phyloP scores from a whole-genome alignment of 1,284 basidiomycete species.

The Gomphus bonarii region DNA sequence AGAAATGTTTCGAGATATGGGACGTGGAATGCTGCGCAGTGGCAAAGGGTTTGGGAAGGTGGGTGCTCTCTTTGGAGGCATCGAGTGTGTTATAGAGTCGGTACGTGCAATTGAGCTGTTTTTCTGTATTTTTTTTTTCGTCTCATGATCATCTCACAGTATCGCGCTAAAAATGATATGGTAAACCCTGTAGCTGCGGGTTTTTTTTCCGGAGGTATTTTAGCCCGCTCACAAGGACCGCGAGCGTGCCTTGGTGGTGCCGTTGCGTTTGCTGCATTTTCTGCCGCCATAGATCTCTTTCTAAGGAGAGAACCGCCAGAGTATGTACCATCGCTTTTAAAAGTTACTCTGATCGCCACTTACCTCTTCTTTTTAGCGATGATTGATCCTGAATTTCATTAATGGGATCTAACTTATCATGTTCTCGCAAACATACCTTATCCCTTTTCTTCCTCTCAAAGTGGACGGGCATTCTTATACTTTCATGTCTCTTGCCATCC shows the following conservation, averaged over 20 bases:
- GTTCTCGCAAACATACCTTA: neutral
- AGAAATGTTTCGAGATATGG: slow-evolving; percentile 92
- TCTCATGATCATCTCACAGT: slow-evolving; percentile 36
- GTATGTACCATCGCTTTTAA: slow-evolving; percentile 38
- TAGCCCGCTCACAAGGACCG: slow-evolving; percentile 79
- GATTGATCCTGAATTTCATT: slow-evolving; percentile 5
- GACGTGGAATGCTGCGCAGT: slow-evolving; percentile 80
- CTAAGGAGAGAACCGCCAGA: slow-evolving; percentile 77
- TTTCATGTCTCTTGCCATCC: neutral
- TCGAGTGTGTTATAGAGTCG: slow-evolving; percentile 93
- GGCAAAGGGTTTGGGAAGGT: slow-evolving; percentile 95
- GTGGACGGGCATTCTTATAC: neutral
- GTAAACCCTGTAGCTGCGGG: slow-evolving; percentile 70
- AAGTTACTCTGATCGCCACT: neutral
- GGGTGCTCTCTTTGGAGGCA: slow-evolving; percentile 85
- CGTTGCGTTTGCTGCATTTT: slow-evolving; percentile 85
- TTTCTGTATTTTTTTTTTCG: neutral
- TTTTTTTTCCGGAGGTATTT: slow-evolving; percentile 68
- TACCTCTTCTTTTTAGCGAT: slow-evolving; percentile 6
- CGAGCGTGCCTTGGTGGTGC: slow-evolving; percentile 77
- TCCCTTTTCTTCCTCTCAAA: neutral
- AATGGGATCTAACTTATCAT: slow-evolving; percentile 7
- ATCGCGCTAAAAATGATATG: slow-evolving; percentile 93
- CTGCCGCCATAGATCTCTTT: slow-evolving; percentile 79
- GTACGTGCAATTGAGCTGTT: slow-evolving; percentile 41